These are phyloP conservation scores for Boletus bicolor DNA, from an alignment of 768 basidiomycete species.

Conservation along the genomic window DNA sequence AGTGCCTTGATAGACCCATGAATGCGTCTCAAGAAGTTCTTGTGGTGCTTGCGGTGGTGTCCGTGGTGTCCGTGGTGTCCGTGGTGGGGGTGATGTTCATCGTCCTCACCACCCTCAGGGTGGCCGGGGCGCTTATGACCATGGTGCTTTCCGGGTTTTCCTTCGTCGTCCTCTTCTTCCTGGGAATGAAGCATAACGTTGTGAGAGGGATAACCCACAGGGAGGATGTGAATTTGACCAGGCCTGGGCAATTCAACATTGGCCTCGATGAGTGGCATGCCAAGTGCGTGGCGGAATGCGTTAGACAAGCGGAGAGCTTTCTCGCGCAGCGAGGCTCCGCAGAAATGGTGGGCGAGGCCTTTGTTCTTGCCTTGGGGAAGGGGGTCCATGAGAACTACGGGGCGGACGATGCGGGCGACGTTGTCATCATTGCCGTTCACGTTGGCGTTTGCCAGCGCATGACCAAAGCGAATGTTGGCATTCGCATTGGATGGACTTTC, in stretches of 20 bases:
- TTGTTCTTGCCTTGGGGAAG: slow-evolving; percentile 9
- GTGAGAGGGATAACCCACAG: slow-evolving; percentile 11
- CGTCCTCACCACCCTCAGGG: background rate
- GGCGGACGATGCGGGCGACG: slow-evolving; percentile 21
- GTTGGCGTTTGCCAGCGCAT: slow-evolving; percentile 33
- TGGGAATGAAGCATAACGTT: background rate
- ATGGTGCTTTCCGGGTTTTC: slow-evolving; percentile 11
- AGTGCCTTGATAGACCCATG: slow-evolving; percentile 64
- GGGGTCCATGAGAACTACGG: slow-evolving; percentile 8
- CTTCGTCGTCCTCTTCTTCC: slow-evolving; percentile 6
- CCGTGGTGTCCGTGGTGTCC: slow-evolving; percentile 22
- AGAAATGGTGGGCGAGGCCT: slow-evolving; percentile 24
- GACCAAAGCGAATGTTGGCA: slow-evolving; percentile 39
- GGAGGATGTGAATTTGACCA: slow-evolving; percentile 31
- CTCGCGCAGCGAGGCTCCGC: slow-evolving; percentile 38
- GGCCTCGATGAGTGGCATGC: slow-evolving; percentile 46
- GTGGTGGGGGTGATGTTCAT: slow-evolving; percentile 10
- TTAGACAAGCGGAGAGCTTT: slow-evolving; percentile 55
- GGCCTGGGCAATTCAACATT: slow-evolving; percentile 4
- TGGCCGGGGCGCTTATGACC: background rate
- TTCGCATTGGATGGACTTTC: slow-evolving; percentile 29
- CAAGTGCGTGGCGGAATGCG: slow-evolving; percentile 52
- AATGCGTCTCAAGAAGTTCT: slow-evolving; percentile 57
- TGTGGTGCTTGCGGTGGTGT: slow-evolving; percentile 29
- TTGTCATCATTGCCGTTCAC: slow-evolving; percentile 28